These are phyloP conservation scores for Neonectria ditissima DNA, from an alignment of 2,329 filamentous ascomycete genomes.

Conservation along the genomic window DNA sequence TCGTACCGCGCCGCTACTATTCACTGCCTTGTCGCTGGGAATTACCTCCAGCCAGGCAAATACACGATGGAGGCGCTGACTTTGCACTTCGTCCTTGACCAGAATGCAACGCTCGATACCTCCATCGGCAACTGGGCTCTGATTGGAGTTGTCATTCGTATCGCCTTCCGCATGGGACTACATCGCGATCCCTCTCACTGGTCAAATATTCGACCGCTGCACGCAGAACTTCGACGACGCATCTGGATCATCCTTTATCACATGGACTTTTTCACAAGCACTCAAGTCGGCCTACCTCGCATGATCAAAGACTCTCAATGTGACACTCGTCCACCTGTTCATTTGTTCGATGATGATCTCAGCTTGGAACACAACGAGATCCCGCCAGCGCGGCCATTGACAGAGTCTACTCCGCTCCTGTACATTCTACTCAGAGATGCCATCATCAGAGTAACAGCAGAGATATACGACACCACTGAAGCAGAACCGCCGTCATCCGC, in stretches of 20 bases:
- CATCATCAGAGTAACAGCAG: constrained; percentile 17
- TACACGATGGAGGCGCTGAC: constrained; percentile 34
- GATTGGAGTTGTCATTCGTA: constrained; percentile 30
- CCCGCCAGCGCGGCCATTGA: constrained; percentile 12
- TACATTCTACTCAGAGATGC: constrained; percentile 16
- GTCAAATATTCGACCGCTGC: constrained; percentile 31
- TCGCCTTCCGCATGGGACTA: constrained; percentile 35
- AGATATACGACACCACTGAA: constrained; percentile 25
- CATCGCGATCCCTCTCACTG: constrained; percentile 35
- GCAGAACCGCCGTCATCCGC: neutral
- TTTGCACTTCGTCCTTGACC: constrained; percentile 34
- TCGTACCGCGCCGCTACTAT: constrained; percentile 33
- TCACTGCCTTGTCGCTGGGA: constrained; percentile 32
- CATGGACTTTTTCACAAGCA: constrained; percentile 38
- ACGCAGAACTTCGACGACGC: constrained; percentile 32
- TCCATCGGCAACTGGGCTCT: constrained; percentile 33
- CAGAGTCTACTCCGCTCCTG: constrained; percentile 6
- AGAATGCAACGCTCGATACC: constrained; percentile 25
- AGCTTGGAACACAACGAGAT: constrained; percentile 9
- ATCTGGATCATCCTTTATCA: constrained; percentile 35
- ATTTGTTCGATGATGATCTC: constrained; percentile 23
- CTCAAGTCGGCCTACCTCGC: constrained; percentile 34
- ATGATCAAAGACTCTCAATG: constrained; percentile 37
- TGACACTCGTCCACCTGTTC: constrained; percentile 25
- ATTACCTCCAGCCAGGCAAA: constrained; percentile 31